These are phyloP conservation scores for Chytridium lagenaria DNA, from an alignment of 371 early-diverging fungal species.

Conservation along the genomic window DNA sequence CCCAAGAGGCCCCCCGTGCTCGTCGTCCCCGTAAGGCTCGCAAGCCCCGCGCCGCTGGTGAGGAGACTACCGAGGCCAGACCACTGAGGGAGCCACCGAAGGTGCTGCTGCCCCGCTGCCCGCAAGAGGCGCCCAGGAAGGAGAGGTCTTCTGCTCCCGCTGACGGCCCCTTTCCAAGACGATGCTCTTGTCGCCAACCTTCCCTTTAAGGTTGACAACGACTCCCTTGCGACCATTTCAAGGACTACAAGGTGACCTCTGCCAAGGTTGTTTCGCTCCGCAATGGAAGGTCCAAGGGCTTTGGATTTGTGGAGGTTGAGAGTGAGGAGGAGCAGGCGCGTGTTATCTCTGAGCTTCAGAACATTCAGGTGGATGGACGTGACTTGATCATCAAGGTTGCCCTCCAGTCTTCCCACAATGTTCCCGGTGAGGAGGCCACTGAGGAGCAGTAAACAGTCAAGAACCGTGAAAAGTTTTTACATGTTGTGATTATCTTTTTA, in stretches of 20 bases:
- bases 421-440: constrained; percentile 10
- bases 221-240: constrained; percentile 73
- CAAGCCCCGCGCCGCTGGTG: neutral
- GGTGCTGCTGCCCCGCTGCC: neutral
- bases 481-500: no score
- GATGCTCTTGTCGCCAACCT: constrained; percentile 89
- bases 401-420: constrained; percentile 1
- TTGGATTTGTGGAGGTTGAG: constrained; percentile 88
- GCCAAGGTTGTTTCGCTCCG: constrained; percentile 69
- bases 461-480: neutral
- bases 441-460: neutral
- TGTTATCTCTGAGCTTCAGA: constrained; percentile 70
- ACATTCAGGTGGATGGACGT: constrained; percentile 71
- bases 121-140: constrained; percentile 2
- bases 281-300: constrained; percentile 82
- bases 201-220: constrained; percentile 83
- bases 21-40: constrained; percentile 4
- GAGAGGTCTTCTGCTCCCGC: constrained; percentile 27
- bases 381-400: constrained; percentile 52
- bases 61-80: constrained; percentile 34
- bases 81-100: neutral
- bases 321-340: constrained; percentile 79
- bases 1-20: neutral
- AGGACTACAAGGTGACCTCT: constrained; percentile 73
- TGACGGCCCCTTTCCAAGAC: constrained; percentile 77